Base-by-base conservation (phyloP, 306 rosid species). In the Luffa aegyptiaca region DNA sequence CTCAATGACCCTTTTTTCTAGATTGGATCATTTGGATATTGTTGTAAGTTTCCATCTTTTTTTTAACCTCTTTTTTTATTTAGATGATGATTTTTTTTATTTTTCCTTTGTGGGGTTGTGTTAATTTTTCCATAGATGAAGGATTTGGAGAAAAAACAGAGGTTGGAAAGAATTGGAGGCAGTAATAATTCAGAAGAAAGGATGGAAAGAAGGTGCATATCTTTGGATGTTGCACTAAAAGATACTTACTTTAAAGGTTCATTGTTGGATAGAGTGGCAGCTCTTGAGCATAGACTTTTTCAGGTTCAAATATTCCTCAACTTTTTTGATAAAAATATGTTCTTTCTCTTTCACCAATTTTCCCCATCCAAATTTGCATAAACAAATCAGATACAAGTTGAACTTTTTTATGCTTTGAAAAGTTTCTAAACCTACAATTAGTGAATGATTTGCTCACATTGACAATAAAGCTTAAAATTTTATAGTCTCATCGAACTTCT, bases 11-110 rank as follows among this genome's bases (percentile, higher is more conserved):
- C 86, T 91, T 36, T 84, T 85, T 77, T 91, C 96, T 45, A 88
- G 94, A 82, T 87, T 93, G 79, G 96, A 91, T 79, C 92, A 90
- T 68, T 80, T 91, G 80, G 93, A 91, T 81, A 90, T 93, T 85
- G 58, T 85, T 73, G 97, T 90, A 70, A 82, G 88, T 75, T 35
- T 59, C 35, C 49, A 5, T 4, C 5, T 11, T 4, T 21, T 44
- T 79, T 20, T 2, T 20, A 18, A 26, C 31, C 31, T 26, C 31
- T 26, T 26, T 26, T 26, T 18, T 17, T 5, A 57, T 4, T 44
- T 72, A 7, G 58, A 53, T 8, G 58, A 5, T 37, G 4, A 39
- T 39, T 12, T 66, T 12, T 0, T 61, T 48, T 3, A n/a, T n/a
- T n/a, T n/a, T n/a, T n/a, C n/a, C n/a, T n/a, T n/a, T 17, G 49